phyloP scores from a whole-genome alignment of 2,329 filamentous ascomycete species.

The Fusarium hainanense region DNA sequence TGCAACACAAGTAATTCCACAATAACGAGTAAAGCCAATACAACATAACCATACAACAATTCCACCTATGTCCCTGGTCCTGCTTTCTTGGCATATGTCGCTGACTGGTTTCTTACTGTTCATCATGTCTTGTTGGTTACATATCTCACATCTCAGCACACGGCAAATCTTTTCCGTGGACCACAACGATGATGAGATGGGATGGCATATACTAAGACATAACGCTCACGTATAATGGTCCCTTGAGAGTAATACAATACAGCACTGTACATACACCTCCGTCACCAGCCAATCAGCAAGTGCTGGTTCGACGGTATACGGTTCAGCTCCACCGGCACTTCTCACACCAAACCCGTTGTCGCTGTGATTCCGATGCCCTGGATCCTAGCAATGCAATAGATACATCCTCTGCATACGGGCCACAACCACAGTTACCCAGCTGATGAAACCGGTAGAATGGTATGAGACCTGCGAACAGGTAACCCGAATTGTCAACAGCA shows the following conservation, averaged over 20 bases:
- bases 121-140: conserved; percentile 13
- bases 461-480: conserved; percentile 29
- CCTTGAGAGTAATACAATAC: background rate
- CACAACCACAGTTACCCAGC: conserved; percentile 13
- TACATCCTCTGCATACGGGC: conserved; percentile 8
- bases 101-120: conserved; percentile 11
- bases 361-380: conserved; percentile 30
- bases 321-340: conserved; percentile 31
- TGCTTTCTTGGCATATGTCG: conserved; percentile 21
- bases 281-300: conserved; percentile 2
- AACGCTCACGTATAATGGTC: background rate
- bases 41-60: conserved; percentile 6
- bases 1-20: background rate
- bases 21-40: background rate
- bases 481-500: conserved; percentile 19
- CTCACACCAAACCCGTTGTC: conserved; percentile 31
- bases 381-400: conserved; percentile 5
- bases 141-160: conserved; percentile 9
- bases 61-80: background rate
- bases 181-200: background rate
- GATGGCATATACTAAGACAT: background rate
- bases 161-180: conserved; percentile 34
- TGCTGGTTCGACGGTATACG: conserved; percentile 28
- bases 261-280: background rate
- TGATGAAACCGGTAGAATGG: conserved; percentile 21